phyloP scores from a whole-genome alignment of 495 filamentous ascomycete genomes.

The Pyrenopolyporus hunteri region DNA sequence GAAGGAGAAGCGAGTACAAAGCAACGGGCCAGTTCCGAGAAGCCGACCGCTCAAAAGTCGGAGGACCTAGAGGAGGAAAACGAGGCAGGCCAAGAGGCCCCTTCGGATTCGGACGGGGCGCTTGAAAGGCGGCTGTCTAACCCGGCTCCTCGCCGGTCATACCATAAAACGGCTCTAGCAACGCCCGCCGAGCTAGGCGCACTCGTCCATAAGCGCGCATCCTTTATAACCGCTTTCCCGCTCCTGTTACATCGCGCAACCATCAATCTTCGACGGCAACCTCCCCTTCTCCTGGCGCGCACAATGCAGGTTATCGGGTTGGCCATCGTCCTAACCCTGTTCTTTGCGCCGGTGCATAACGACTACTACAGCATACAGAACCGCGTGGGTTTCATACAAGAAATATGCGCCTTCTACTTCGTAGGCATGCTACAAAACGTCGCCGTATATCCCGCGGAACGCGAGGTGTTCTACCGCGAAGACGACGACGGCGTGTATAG shows the following conservation, averaged over 20 bases:
- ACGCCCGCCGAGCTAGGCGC: slow-evolving; percentile 74
- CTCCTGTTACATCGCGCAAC: slow-evolving; percentile 66
- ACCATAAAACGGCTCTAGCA: slow-evolving; percentile 51
- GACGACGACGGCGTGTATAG: slow-evolving; percentile 71
- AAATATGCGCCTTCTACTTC: slow-evolving; percentile 73
- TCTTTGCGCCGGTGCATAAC: slow-evolving; percentile 72
- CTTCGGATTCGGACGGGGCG: neutral
- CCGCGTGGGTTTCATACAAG: slow-evolving; percentile 72
- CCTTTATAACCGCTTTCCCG: slow-evolving; percentile 67
- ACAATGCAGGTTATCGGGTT: slow-evolving; percentile 72
- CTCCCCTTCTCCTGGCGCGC: slow-evolving; percentile 65
- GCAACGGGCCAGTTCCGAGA: neutral
- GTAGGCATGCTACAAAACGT: slow-evolving; percentile 82
- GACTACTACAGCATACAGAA: slow-evolving; percentile 72
- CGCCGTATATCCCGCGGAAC: slow-evolving; percentile 70
- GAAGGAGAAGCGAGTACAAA: neutral
- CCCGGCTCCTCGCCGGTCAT: slow-evolving; percentile 26
- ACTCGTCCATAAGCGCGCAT: slow-evolving; percentile 63
- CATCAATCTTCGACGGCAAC: slow-evolving; percentile 72
- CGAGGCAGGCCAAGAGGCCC: slow-evolving; percentile 1
- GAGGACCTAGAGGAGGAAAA: slow-evolving; percentile 1
- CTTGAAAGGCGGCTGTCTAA: slow-evolving; percentile 25
- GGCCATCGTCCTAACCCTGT: slow-evolving; percentile 68
- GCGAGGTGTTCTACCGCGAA: slow-evolving; percentile 74
- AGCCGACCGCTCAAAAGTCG: neutral